Evolutionary conservation across 441 rosid species (phyloP), one percentile per base, ranked within the genome.

Genomic region (Populus hybrid): DNA sequence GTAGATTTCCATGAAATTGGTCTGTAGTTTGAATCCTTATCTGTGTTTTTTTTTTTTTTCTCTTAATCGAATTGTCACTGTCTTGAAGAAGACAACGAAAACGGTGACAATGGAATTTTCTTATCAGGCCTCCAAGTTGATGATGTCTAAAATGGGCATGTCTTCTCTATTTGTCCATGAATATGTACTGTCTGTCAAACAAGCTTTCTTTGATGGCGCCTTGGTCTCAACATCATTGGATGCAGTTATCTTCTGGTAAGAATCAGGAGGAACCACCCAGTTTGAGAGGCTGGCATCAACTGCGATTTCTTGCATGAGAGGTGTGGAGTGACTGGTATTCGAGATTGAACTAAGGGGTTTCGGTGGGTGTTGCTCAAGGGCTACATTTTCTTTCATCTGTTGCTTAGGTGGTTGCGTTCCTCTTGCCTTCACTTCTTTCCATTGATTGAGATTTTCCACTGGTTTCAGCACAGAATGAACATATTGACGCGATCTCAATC

Each of bases 251-350:
- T 78, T 26, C 36, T 61, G 35, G 6, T 71, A 57, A 18, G 86
- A 75, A 80, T 82, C 90, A 34, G 90, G 77, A 70, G 87, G 82
- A 79, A 87, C 84, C 77, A 96, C 76, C 99, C 99, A 96, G 59
- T 87, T 91, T 19, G 98, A 91, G 76, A 96, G 98, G 86, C 99
- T 96, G 69, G 97, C 89, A 78, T 91, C 91, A 30, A 93, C 91
- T 5, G 85, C 84, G 21, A 84, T 61, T 64, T 90, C 87, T 78
- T 75, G 82, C 67, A 19, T 63, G 67, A 63, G 71, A 57, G 67
- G 74, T 59, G 67, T 82, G 38, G 69, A 86, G 67, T 79, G 67
- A 24, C 76, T 70, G 75, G 70, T 80, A 24, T 69, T 35, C 72
- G 81, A 73, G 72, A 21, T 23, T 23, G 66, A 61, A 23, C 14